These are phyloP conservation scores for Thelephora terrestris DNA, from an alignment of 1,284 basidiomycete genomes.

Conservation along the genomic window DNA sequence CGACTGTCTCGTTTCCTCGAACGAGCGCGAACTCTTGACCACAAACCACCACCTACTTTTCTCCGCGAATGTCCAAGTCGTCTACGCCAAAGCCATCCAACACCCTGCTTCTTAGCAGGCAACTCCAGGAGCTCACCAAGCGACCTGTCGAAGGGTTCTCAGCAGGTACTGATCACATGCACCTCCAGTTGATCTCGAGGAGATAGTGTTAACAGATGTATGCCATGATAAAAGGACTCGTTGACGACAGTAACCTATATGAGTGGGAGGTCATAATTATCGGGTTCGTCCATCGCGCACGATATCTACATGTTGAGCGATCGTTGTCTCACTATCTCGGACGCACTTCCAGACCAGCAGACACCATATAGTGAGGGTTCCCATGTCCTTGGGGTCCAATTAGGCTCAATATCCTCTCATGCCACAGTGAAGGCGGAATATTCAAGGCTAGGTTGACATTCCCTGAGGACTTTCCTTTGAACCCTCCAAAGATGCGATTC, in stretches of 20 bases:
- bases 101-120: conserved; percentile 68
- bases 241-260: conserved; percentile 85
- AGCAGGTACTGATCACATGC: conserved; percentile 46
- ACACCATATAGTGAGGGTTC: conserved; percentile 73
- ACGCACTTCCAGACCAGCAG: conserved; percentile 52
- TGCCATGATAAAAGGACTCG: conserved; percentile 53
- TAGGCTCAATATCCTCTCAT: background rate
- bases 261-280: conserved; percentile 94
- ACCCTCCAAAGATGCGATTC: conserved; percentile 95
- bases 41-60: background rate
- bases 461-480: conserved; percentile 83
- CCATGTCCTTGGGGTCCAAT: background rate
- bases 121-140: conserved; percentile 82
- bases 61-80: conserved; percentile 15
- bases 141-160: conserved; percentile 90
- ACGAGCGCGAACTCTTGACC: background rate
- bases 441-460: conserved; percentile 84
- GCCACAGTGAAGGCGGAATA: conserved; percentile 79
- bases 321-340: conserved; percentile 16
- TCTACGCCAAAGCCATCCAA: conserved; percentile 34
- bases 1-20: no score
- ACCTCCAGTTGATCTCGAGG: conserved; percentile 15
- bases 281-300: conserved; percentile 46
- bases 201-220: conserved; percentile 12
- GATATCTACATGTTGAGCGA: conserved; percentile 1